A percentile compares a stretch with the other conserved stretches of the same genome.
Evolutionary conservation across 2,329 filamentous ascomycete genomes (phyloP).

Genomic region (Simplicillium aogashimaense): DNA sequence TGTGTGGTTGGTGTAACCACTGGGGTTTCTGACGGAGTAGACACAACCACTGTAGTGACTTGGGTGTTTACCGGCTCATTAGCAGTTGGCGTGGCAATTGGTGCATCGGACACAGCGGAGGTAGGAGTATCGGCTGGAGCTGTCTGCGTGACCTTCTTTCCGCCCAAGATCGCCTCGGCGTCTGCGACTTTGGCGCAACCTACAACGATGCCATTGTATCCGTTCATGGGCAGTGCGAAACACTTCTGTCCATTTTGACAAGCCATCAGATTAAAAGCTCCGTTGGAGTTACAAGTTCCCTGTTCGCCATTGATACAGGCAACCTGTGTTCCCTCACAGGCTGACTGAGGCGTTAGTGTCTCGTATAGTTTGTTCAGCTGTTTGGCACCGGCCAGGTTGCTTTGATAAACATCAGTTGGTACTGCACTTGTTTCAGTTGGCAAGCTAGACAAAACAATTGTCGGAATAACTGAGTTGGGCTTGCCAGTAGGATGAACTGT

Average conservation of each 20-base stretch:
- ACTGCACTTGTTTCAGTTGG: slow-evolving; percentile 28
- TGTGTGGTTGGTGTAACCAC: neutral
- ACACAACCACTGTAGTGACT: slow-evolving; percentile 4
- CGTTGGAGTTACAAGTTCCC: slow-evolving; percentile 25
- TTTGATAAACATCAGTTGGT: slow-evolving; percentile 27
- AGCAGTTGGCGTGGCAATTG: no score
- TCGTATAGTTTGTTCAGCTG: slow-evolving; percentile 38
- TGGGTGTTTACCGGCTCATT: slow-evolving; percentile 4
- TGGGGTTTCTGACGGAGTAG: slow-evolving; percentile 9
- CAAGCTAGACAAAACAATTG: slow-evolving; percentile 22
- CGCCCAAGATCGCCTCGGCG: slow-evolving; percentile 33
- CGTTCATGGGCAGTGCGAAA: slow-evolving; percentile 44
- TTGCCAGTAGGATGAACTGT: slow-evolving; percentile 23
- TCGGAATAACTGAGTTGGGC: slow-evolving; percentile 29
- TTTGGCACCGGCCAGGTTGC: slow-evolving; percentile 33
- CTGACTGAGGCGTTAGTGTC: slow-evolving; percentile 30
- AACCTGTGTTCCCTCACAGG: slow-evolving; percentile 32
- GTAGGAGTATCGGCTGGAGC: no score
- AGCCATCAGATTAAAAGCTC: slow-evolving; percentile 29
- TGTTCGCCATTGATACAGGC: slow-evolving; percentile 3
- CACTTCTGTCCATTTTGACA: slow-evolving; percentile 30
- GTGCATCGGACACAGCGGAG: no score
- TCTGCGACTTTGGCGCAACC: slow-evolving; percentile 31
- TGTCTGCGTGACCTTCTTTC: neutral
- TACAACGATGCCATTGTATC: slow-evolving; percentile 34